These are phyloP conservation scores for Cryphonectria parasitica DNA, from an alignment of 2,329 filamentous ascomycete species.

Conservation along the genomic window DNA sequence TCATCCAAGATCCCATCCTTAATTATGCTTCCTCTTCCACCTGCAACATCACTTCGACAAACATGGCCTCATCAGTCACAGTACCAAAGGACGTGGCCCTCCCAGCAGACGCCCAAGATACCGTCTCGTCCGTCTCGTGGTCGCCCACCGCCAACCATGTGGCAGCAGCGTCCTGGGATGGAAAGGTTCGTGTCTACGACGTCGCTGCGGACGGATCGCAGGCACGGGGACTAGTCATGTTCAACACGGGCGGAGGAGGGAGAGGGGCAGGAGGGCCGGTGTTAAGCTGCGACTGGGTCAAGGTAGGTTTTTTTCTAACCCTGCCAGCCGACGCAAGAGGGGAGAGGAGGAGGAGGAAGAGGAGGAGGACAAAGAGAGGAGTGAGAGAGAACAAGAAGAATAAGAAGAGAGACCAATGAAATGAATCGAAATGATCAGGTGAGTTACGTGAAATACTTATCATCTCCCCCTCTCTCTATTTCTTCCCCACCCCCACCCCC, in stretches of 20 bases:
- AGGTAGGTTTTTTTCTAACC: constrained; percentile 38
- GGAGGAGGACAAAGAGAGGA: not conserved
- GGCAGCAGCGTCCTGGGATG: constrained; percentile 43
- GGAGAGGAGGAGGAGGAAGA: not conserved
- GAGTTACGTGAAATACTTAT: constrained; percentile 14
- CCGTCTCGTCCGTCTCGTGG: constrained; percentile 43
- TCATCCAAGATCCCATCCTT: not conserved
- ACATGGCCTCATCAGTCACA: not conserved
- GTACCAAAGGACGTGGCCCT: constrained; percentile 33
- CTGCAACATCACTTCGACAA: not conserved
- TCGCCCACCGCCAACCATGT: constrained; percentile 39
- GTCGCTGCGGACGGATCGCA: constrained; percentile 31
- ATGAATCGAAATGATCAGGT: constrained; percentile 32
- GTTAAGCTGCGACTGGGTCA: constrained; percentile 43
- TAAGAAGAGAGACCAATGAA: constrained; percentile 32
- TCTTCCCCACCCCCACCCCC: not conserved
- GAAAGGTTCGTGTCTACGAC: constrained; percentile 43
- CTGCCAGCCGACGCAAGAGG: not conserved
- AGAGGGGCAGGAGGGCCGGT: constrained; percentile 32
- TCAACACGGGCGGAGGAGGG: constrained; percentile 30
- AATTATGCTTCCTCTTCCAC: not conserved
- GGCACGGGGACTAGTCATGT: constrained; percentile 33
- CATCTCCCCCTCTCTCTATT: not conserved
- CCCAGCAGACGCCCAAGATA: constrained; percentile 39
- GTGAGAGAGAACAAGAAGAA: not conserved